Evolutionary conservation across 2,329 filamentous ascomycete genomes (phyloP).

Genomic region (Rhinocladiella mackenziei): DNA sequence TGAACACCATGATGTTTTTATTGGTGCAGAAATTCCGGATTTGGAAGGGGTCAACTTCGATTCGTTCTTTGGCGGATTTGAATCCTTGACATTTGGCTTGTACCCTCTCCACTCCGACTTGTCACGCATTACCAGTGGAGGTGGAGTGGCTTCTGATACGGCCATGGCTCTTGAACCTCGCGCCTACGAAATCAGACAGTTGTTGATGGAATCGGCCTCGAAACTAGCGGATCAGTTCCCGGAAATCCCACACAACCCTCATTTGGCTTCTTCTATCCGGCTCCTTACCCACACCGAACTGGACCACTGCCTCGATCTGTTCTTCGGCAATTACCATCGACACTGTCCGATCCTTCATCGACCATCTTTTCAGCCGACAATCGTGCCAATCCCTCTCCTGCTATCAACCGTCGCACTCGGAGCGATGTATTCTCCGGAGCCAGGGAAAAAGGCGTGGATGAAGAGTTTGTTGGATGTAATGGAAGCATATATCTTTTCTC

Average conservation of each 20-base stretch:
- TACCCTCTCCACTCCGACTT: slow-evolving; percentile 16
- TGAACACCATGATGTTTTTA: slow-evolving; percentile 17
- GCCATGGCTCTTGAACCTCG: slow-evolving; percentile 20
- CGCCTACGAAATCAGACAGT: slow-evolving; percentile 20
- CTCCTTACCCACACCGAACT: slow-evolving; percentile 34
- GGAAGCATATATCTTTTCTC: slow-evolving; percentile 34
- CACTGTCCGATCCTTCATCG: slow-evolving; percentile 44
- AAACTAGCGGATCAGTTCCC: slow-evolving; percentile 13
- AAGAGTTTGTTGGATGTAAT: slow-evolving; percentile 32
- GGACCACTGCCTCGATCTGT: slow-evolving; percentile 32
- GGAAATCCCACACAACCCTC: slow-evolving; percentile 8
- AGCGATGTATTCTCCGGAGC: slow-evolving; percentile 41
- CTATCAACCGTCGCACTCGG: slow-evolving; percentile 43
- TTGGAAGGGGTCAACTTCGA: slow-evolving; percentile 18
- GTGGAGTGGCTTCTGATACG: slow-evolving; percentile 6
- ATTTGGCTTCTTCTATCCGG: slow-evolving; percentile 13
- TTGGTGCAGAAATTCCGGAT: slow-evolving; percentile 11
- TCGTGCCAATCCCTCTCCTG: slow-evolving; percentile 38
- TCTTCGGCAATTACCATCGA: slow-evolving; percentile 45
- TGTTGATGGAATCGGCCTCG: slow-evolving; percentile 12
- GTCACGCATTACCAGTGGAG: slow-evolving; percentile 7
- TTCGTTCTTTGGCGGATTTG: slow-evolving; percentile 21
- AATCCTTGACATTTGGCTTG: slow-evolving; percentile 13
- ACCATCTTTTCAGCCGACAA: slow-evolving; percentile 41
- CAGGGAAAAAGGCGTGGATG: slow-evolving; percentile 18